Percentiles rank a stretch among this genome's conserved stretches.
These are phyloP conservation scores for Rheum nobile DNA, from an alignment of 148 eudicot species.

Conservation along the genomic window DNA sequence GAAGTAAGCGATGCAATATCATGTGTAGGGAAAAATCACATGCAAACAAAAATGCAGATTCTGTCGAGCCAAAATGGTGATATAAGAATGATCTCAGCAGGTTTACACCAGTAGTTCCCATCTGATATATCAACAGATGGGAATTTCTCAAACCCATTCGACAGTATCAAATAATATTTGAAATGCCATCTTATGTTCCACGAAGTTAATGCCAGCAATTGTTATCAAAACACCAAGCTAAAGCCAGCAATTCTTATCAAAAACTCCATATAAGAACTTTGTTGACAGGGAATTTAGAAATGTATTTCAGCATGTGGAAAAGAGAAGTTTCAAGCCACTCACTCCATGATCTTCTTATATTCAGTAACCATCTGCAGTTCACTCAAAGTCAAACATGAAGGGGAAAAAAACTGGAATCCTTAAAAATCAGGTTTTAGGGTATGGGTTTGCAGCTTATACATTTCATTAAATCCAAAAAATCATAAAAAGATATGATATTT, in stretches of 20 bases:
- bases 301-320: not conserved
- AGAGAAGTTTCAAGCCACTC: not conserved
- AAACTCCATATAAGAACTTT: not conserved
- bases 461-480: too few relatives aligned
- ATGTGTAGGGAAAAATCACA: not conserved
- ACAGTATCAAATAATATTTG: not conserved
- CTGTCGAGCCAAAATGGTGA: not conserved
- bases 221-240: not conserved
- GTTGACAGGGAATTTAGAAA: not conserved
- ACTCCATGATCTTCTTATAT: not conserved
- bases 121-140: not conserved
- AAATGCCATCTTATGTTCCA: not conserved
- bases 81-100: not conserved
- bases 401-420: not conserved
- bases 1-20: not conserved
- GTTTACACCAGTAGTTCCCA: not conserved
- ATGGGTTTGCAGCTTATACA: not conserved
- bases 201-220: not conserved
- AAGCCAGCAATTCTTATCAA: not conserved
- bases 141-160: not conserved
- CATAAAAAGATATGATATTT: too few relatives aligned
- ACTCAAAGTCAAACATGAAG: not conserved
- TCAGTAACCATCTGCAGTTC: not conserved
- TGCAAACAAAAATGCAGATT: not conserved
- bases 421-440: not conserved